Base-by-base conservation (phyloP, 345 rosid species). In the Citrus unshiu region DNA sequence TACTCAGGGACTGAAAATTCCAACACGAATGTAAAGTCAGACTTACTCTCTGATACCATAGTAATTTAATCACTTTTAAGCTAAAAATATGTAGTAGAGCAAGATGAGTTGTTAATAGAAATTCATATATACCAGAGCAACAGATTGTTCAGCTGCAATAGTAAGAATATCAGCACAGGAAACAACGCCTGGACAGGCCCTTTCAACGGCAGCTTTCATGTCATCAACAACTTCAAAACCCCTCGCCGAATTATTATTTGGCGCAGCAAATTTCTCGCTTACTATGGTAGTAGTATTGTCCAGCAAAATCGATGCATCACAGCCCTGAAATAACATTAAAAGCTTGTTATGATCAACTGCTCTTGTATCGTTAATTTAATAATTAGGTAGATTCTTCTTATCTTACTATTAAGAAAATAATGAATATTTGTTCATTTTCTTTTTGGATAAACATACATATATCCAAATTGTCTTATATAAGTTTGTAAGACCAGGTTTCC, bases 231-330 rank as follows among this genome's bases (percentile, higher is more conserved):
- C 90, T 1, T 84, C 56, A 35, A 76, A 90, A 7, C 93, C 95
- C 78, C 93, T 84, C 3, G 67, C 81, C 1, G 95, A 91, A 61
- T 91, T 91, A 46, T 70, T 81, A 49, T 90, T 91, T 5, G 90
- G 83, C 61, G 10, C 0, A 12, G 92, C 89, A 61, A 84, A 85
- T 79, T 91, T 91, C 79, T 89, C 92, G 2, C 85, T 82, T 7
- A 62, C 39, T 61, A 86, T 83, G 4, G 91, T 78, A 10, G 76
- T 54, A 6, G 72, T 75, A 58, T 83, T 79, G 81, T 91, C 92
- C 57, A 90, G 79, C 79, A 90, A 34, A 58, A 89, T 72, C 12
- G 94, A 89, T 29, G 76, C 91, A 78, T 90, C 92, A 61, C 94
- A 90, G 10, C 91, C 93, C 93, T 90, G 84, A 34, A 25, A 57